phyloP scores from a whole-genome alignment of 1,284 basidiomycete species.

The Gastroboletus turbinatus region DNA sequence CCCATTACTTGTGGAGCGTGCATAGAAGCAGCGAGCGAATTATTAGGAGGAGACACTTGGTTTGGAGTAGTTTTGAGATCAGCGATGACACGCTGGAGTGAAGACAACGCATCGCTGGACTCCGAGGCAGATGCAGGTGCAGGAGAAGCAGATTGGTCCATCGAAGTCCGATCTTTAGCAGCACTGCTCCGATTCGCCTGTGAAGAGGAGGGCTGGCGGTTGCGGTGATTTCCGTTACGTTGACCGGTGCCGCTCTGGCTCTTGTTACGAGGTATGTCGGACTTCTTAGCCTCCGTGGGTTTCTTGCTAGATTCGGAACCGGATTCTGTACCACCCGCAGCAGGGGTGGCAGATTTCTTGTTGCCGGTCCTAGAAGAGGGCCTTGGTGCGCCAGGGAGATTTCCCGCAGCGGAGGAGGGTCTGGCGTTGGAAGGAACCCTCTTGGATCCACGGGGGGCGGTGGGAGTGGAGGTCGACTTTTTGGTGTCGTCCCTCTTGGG shows the following conservation, averaged over 20 bases:
- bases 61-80: constrained; percentile 73
- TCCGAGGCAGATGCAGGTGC: constrained; percentile 43
- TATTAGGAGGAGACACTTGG: constrained; percentile 39
- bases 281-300: constrained; percentile 53
- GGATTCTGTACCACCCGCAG: constrained; percentile 51
- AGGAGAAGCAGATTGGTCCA: constrained; percentile 50
- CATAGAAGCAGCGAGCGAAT: constrained; percentile 45
- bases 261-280: constrained; percentile 56
- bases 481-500: constrained; percentile 65
- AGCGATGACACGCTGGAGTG: constrained; percentile 79
- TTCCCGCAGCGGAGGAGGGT: constrained; percentile 44
- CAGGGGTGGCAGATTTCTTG: constrained; percentile 48
- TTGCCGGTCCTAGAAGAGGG: constrained; percentile 64
- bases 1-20: constrained; percentile 42
- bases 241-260: constrained; percentile 47
- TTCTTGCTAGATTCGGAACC: constrained; percentile 68
- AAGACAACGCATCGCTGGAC: constrained; percentile 72
- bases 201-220: constrained; percentile 52
- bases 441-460: constrained; percentile 52
- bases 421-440: constrained; percentile 55
- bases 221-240: constrained; percentile 49
- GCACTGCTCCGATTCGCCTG: constrained; percentile 49
- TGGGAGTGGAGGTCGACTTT: constrained; percentile 46
- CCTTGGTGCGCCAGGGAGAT: constrained; percentile 46
- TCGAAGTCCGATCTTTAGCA: constrained; percentile 44